Evolutionary conservation across 2,329 filamentous ascomycete genomes (phyloP).

Genomic region (Cordyceps farinosa): DNA sequence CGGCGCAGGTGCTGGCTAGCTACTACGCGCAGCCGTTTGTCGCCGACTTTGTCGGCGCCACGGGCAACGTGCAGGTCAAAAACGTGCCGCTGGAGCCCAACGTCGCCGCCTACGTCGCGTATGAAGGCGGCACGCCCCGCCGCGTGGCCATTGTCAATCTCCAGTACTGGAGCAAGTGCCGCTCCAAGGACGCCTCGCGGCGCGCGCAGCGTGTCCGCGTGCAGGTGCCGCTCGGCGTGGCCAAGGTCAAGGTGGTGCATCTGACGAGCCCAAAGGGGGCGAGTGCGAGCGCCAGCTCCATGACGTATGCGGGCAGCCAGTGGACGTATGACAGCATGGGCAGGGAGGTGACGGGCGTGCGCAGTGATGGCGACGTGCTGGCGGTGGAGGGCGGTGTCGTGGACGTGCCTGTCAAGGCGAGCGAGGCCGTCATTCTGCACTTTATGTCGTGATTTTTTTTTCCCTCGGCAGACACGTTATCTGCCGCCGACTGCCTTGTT

Average conservation of each 20-base stretch:
- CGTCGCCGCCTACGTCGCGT: slow-evolving; percentile 30
- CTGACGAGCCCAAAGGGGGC: slow-evolving; percentile 34
- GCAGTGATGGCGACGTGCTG: slow-evolving; percentile 29
- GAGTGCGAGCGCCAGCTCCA: slow-evolving; percentile 30
- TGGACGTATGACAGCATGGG: slow-evolving; percentile 35
- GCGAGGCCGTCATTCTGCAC: slow-evolving; percentile 14
- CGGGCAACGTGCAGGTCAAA: slow-evolving; percentile 28
- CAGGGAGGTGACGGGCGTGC: slow-evolving; percentile 31
- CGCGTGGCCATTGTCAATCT: slow-evolving; percentile 33
- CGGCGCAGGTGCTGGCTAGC: slow-evolving; percentile 33
- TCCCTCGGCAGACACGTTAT: too few relatives aligned
- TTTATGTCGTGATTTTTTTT: neutral
- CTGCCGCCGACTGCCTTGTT: too few relatives aligned
- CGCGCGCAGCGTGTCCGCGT: neutral
- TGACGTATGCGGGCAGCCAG: slow-evolving; percentile 37
- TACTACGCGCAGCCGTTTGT: slow-evolving; percentile 37
- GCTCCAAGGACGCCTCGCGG: slow-evolving; percentile 19
- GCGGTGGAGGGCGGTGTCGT: slow-evolving; percentile 25
- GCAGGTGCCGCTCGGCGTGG: slow-evolving; percentile 8
- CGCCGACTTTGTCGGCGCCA: slow-evolving; percentile 33
- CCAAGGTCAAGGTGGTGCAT: slow-evolving; percentile 27
- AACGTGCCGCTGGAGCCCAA: slow-evolving; percentile 25
- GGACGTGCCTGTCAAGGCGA: slow-evolving; percentile 11
- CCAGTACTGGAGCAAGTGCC: slow-evolving; percentile 33
- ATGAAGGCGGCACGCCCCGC: slow-evolving; percentile 27